Percentiles rank a stretch among this genome's conserved stretches.
phyloP scores from a whole-genome alignment of 1,284 basidiomycete genomes.

The Apiotrichum laibachii region DNA sequence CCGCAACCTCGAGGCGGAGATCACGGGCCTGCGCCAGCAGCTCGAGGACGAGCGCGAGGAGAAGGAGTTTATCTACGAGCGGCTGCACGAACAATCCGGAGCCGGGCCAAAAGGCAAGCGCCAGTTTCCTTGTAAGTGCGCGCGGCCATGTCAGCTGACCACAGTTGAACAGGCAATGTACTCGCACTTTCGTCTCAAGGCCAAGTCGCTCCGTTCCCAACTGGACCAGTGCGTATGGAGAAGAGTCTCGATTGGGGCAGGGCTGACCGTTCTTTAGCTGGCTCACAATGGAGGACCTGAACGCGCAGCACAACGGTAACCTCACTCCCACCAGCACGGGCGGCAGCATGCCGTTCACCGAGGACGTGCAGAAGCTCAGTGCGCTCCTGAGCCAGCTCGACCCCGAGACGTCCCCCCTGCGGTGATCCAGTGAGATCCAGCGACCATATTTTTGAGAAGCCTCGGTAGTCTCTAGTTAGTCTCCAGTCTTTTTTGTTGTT shows the following conservation, averaged over 20 bases:
- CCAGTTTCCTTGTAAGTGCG: slow-evolving; percentile 21
- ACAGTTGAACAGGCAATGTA: slow-evolving; percentile 39
- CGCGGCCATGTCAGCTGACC: slow-evolving; percentile 13
- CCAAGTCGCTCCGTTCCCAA: slow-evolving; percentile 39
- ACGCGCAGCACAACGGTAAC: slow-evolving; percentile 4
- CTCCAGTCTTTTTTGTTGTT: too few species aligned
- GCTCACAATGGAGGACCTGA: slow-evolving; percentile 43
- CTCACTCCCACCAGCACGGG: slow-evolving; percentile 24
- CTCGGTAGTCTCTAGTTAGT: too few species aligned
- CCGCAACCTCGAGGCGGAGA: slow-evolving; percentile 30
- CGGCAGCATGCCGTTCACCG: slow-evolving; percentile 27
- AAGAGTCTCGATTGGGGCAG: too few species aligned
- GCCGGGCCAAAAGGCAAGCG: slow-evolving; percentile 20
- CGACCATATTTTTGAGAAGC: too few species aligned
- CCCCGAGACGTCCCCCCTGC: slow-evolving; percentile 32
- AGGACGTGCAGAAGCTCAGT: slow-evolving; percentile 41
- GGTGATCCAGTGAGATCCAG: too few species aligned
- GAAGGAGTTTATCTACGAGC: slow-evolving; percentile 38
- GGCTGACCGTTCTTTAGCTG: too few species aligned
- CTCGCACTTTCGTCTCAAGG: slow-evolving; percentile 42
- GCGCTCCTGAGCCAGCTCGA: slow-evolving; percentile 38
- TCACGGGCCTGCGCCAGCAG: slow-evolving; percentile 33
- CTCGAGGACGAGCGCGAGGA: slow-evolving; percentile 40
- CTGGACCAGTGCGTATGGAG: slow-evolving; percentile 39
- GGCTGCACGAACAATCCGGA: slow-evolving; percentile 27